A percentile compares a stretch with the other conserved stretches of the same genome.
Evolutionary conservation across 148 eudicot genomes (phyloP).

Genomic region (Rhododendron molle): DNA sequence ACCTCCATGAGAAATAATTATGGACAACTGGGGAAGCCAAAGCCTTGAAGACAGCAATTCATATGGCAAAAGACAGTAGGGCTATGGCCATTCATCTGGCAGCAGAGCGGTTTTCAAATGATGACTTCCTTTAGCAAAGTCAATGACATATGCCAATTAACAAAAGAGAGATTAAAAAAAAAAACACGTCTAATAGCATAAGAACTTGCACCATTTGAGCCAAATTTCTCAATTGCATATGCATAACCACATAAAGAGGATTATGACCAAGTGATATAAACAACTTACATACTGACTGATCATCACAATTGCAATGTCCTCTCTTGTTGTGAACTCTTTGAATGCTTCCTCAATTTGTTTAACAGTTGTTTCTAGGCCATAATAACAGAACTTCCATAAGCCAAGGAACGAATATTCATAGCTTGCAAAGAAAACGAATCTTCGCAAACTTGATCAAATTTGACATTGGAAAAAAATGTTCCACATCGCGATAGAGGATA

Average conservation of each 20-base stretch:
- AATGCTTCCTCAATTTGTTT: slow-evolving; percentile 71
- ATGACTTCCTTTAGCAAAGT: neutral
- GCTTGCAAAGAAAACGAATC: neutral
- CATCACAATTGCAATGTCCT: slow-evolving; percentile 67
- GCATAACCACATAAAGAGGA: neutral
- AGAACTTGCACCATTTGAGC: neutral
- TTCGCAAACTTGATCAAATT: neutral
- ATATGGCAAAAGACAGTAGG: neutral
- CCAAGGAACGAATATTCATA: neutral
- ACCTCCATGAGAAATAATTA: neutral
- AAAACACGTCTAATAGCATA: neutral
- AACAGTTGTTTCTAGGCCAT: slow-evolving; percentile 51
- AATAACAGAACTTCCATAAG: slow-evolving; percentile 11
- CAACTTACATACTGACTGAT: slow-evolving; percentile 67
- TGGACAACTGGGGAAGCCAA: neutral
- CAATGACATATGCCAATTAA: neutral
- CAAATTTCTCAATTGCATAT: neutral
- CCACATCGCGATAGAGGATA: neutral
- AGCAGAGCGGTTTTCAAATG: neutral
- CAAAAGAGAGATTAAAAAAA: neutral
- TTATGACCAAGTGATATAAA: neutral
- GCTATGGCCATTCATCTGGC: neutral
- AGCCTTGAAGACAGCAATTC: neutral
- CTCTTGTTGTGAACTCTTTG: slow-evolving; percentile 67
- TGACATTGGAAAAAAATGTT: neutral